Base-by-base conservation (phyloP, 2,329 filamentous ascomycete species). In the Colletotrichum lupini region DNA sequence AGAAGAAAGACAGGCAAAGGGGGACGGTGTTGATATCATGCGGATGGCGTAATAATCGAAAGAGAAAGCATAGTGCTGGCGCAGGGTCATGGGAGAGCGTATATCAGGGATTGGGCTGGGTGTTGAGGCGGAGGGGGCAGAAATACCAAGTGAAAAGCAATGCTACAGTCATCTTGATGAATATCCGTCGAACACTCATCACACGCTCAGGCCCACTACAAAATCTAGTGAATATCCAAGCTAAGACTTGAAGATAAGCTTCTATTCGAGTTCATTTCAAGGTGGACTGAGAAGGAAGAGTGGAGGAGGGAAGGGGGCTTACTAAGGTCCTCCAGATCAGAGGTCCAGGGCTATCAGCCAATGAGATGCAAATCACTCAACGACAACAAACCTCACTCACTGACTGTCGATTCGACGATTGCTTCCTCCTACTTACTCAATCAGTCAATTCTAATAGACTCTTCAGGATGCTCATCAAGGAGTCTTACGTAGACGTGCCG, bases 391-490 rank as follows among this genome's bases (percentile, higher is more conserved):
- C 62, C 16, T 49, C 42, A n/a, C 12, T 30, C 52, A 2, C 19
- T 46, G 32, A 32, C 11, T 42, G 37, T 42, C 5, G 6, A 19
- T 14, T 19, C 37, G 42, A 22, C 19, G n/a, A 22, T 3, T 9
- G 57, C 22, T 30, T 57, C 56, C 2, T 24, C 46, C 22, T 24
- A 8, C 49, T 12, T 14, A 6, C 6, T n/a, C 19, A 7, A 22
- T 28, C 30, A 24, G 16, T 53, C 30, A 30, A 30, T 67, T 16
- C 8, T 22, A 4, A 11, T 4, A 52, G 16, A 56, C 11, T 4
- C 11, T 26, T 8, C 61, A 74, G 52, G 7, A 90, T 90, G 88
- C 80, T 90, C 77, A 86, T 90, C 80, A 85, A 87, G 52, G 88
- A 90, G 78, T 86, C 81, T 76, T 83, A 87, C 78, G 82, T 82